A percentile compares a stretch with the other conserved stretches of the same genome.
Evolutionary conservation across 495 filamentous ascomycete species (phyloP).

Genomic region (Penicillium crystallinum): DNA sequence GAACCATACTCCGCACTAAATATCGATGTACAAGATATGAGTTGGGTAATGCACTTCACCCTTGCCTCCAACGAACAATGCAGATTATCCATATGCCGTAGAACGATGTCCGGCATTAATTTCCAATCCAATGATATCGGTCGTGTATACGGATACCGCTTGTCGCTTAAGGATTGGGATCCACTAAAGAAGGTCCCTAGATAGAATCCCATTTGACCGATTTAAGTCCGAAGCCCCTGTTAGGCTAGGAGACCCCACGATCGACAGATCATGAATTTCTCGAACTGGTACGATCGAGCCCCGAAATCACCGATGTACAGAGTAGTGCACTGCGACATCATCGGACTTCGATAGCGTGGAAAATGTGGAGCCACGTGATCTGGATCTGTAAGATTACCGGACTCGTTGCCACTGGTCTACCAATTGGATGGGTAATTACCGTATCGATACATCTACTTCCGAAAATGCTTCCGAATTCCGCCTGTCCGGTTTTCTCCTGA

Average conservation of each 20-base stretch:
- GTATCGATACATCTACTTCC: background rate
- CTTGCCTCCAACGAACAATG: too few relatives aligned
- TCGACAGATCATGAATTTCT: background rate
- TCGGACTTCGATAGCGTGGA: background rate
- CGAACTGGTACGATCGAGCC: background rate
- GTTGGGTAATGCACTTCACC: background rate
- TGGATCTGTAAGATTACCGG: background rate
- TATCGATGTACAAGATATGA: background rate
- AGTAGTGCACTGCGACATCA: background rate
- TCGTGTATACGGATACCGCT: too few relatives aligned
- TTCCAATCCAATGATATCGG: too few relatives aligned
- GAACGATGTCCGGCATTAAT: too few relatives aligned
- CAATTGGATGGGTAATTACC: background rate
- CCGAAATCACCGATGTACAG: too few relatives aligned
- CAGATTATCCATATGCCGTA: too few relatives aligned
- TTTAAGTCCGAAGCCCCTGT: background rate
- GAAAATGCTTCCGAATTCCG: background rate
- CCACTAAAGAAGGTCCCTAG: too few relatives aligned
- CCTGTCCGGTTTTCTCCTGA: too few relatives aligned
- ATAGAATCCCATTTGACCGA: background rate
- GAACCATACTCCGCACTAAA: background rate
- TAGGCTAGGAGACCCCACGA: background rate
- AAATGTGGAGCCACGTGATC: background rate
- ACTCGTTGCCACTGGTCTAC: too few relatives aligned
- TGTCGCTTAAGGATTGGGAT: too few relatives aligned